phyloP scores from a whole-genome alignment of 1,284 basidiomycete genomes.

The Limonomyces culmigenus region DNA sequence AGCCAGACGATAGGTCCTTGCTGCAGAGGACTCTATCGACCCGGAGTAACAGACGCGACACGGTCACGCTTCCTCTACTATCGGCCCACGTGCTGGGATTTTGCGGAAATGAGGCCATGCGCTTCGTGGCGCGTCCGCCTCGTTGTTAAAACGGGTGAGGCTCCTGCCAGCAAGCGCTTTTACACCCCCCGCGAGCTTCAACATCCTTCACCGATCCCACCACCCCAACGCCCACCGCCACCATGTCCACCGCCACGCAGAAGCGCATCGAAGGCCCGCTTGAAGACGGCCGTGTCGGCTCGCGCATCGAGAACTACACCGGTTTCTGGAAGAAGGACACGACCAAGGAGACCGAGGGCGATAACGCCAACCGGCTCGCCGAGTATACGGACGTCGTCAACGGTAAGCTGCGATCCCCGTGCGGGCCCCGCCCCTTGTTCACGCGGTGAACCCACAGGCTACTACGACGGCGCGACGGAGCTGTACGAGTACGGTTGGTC shows the following conservation, averaged over 20 bases:
- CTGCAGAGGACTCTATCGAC: no score
- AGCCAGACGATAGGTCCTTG: no score
- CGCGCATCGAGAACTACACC: constrained; percentile 83
- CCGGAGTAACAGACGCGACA: no score
- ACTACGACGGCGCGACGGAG: constrained; percentile 94
- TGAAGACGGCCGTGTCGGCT: constrained; percentile 72
- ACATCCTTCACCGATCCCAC: no score
- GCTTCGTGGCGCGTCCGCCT: no score
- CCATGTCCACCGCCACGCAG: constrained; percentile 13
- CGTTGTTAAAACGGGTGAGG: no score
- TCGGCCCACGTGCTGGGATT: no score
- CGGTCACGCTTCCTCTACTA: no score
- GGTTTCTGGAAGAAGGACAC: constrained; percentile 90
- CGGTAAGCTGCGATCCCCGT: constrained; percentile 29
- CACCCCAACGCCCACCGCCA: constrained; percentile 2
- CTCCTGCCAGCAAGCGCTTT: no score
- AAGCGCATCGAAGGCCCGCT: constrained; percentile 9
- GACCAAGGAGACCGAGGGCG: constrained; percentile 47
- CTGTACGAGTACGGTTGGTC: constrained; percentile 96
- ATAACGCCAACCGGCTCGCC: constrained; percentile 65
- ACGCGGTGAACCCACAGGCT: constrained; percentile 31
- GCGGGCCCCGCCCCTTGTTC: background rate
- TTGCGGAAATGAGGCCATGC: no score
- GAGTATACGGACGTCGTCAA: constrained; percentile 93
- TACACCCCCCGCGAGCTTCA: no score